Conservation (phyloP, 2,329 filamentous ascomycete species). For the Pyrenophora seminiperda region DNA sequence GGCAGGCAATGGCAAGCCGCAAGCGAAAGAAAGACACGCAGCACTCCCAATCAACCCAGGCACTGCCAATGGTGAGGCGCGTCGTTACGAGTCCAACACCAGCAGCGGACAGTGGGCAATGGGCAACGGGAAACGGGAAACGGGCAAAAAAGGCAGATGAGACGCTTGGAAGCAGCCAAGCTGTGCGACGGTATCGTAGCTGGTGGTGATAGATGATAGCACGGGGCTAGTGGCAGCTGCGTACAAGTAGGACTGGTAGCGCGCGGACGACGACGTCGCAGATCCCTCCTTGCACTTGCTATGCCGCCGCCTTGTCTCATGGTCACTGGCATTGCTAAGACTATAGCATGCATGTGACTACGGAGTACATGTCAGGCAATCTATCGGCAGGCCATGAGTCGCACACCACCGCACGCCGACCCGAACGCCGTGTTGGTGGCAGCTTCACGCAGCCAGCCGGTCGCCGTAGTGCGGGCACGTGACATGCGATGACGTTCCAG, state of each 20-base stretch:
- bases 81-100: slow-evolving; percentile 26
- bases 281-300: slow-evolving; percentile 4
- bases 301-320: not conserved
- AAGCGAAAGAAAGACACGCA: slow-evolving; percentile 17
- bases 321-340: not conserved
- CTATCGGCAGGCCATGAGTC: too few relatives aligned
- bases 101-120: not conserved
- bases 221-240: slow-evolving; percentile 16
- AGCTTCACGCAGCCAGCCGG: not conserved
- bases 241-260: slow-evolving; percentile 14
- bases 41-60: slow-evolving; percentile 22
- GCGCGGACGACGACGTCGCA: slow-evolving; percentile 11
- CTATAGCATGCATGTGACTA: too few relatives aligned
- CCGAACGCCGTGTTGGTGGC: not conserved
- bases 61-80: slow-evolving; percentile 16
- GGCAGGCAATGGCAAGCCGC: slow-evolving; percentile 18
- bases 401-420: not conserved
- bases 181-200: slow-evolving; percentile 13
- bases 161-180: slow-evolving; percentile 1
- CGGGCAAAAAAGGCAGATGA: not conserved
- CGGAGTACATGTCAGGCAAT: too few relatives aligned
- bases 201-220: slow-evolving; percentile 16
- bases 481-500: slow-evolving; percentile 11
- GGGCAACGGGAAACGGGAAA: not conserved
- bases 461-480: slow-evolving; percentile 6